Conservation (phyloP, 768 basidiomycete species). For the Rubroboletus pulcherrimus region DNA sequence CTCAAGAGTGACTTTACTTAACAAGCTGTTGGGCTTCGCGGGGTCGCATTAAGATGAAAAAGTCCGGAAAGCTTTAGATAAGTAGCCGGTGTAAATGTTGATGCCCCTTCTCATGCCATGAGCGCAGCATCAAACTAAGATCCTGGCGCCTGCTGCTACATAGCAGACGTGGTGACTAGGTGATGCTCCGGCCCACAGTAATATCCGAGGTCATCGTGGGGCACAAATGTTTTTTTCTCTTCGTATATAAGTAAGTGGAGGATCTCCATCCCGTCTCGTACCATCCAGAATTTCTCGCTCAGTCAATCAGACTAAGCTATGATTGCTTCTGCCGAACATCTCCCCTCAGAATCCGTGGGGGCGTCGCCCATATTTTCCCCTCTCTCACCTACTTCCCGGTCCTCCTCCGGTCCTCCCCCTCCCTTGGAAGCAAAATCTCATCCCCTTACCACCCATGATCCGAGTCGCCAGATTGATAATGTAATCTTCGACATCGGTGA, state of each 20-base stretch:
- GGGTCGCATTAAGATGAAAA: too few relatives aligned
- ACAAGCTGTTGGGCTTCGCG: too few relatives aligned
- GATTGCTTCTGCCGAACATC: not conserved
- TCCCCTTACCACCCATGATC: not conserved
- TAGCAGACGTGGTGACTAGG: too few relatives aligned
- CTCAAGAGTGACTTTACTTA: too few relatives aligned
- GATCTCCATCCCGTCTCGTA: not conserved
- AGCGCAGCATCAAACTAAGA: too few relatives aligned
- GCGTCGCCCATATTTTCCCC: not conserved
- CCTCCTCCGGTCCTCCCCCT: constrained; percentile 4
- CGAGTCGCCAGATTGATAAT: constrained; percentile 17
- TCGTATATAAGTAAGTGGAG: not conserved
- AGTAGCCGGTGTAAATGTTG: too few relatives aligned
- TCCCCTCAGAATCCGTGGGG: not conserved
- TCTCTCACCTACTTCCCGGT: not conserved
- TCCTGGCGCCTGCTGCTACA: too few relatives aligned
- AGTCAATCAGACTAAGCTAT: not conserved
- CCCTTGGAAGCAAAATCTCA: not conserved
- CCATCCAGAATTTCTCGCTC: not conserved
- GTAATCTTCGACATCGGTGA: constrained; percentile 23
- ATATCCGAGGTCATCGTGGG: too few relatives aligned
- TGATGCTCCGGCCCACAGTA: too few relatives aligned
- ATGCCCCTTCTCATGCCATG: too few relatives aligned
- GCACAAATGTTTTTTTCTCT: too few relatives aligned
- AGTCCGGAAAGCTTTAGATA: too few relatives aligned